A percentile compares a stretch with the other conserved stretches of the same genome.
Evolutionary conservation across 306 rosid species (phyloP).

Genomic region (Citrullus mucosospermus): DNA sequence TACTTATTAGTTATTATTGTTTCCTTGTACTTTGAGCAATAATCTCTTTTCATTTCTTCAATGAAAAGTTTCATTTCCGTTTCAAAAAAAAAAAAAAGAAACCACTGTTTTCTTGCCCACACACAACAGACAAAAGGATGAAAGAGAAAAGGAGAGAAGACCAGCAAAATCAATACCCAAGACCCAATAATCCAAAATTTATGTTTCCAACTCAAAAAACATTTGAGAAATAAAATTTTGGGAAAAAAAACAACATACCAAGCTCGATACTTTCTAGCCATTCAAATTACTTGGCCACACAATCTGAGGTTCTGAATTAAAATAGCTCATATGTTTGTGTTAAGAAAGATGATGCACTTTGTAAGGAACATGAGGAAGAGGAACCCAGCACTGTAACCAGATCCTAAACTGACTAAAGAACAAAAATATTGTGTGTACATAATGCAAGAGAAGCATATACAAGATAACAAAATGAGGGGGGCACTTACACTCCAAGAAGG

Average conservation of each 20-base stretch:
- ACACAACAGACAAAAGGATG: neutral
- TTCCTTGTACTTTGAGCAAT: too few relatives aligned
- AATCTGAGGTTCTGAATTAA: neutral
- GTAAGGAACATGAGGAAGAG: neutral
- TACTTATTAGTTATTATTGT: too few relatives aligned
- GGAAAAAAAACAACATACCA: neutral
- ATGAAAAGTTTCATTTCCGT: too few relatives aligned
- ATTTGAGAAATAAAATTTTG: neutral
- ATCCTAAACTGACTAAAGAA: neutral
- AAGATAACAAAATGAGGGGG: neutral
- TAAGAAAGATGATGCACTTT: neutral
- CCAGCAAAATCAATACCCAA: neutral
- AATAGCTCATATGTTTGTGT: neutral
- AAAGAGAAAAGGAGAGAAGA: neutral
- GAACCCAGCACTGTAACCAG: neutral
- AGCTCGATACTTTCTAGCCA: neutral
- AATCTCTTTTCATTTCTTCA: too few relatives aligned
- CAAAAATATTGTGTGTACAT: neutral
- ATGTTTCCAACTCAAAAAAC: neutral
- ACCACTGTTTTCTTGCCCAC: neutral
- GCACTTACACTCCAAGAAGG: slow-evolving; percentile 95
- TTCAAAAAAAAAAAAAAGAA: too few relatives aligned
- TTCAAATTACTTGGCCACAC: neutral
- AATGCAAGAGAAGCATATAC: slow-evolving; percentile 1
- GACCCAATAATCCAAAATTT: neutral